phyloP scores from a whole-genome alignment of 2,329 filamentous ascomycete genomes.

The Xylariaceae sp. region DNA sequence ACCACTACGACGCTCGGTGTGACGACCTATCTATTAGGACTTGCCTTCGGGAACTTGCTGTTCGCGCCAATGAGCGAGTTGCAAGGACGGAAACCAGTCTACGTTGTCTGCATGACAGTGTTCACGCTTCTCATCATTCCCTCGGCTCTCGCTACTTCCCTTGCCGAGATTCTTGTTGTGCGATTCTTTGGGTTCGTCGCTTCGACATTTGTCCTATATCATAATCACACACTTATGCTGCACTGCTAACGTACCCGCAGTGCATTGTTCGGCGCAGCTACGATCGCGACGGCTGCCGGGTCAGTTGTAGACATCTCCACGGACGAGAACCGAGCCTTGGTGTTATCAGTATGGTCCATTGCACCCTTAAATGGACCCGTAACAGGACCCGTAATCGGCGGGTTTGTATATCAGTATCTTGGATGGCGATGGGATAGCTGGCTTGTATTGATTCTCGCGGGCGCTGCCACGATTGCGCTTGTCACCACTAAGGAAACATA shows the following conservation, averaged over 20 bases:
- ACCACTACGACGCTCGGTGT: constrained; percentile 71
- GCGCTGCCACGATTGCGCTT: constrained; percentile 58
- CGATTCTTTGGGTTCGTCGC: constrained; percentile 65
- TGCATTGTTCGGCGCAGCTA: constrained; percentile 71
- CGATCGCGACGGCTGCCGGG: constrained; percentile 81
- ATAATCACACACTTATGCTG: background rate
- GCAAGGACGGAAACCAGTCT: constrained; percentile 67
- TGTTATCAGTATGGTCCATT: constrained; percentile 79
- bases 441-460: constrained; percentile 72
- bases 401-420: constrained; percentile 72
- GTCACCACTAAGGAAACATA: constrained; percentile 71
- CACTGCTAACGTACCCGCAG: constrained; percentile 31
- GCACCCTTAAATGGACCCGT: constrained; percentile 71
- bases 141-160: constrained; percentile 64
- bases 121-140: constrained; percentile 72
- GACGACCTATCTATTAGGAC: constrained; percentile 74
- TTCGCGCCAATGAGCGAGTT: constrained; percentile 73
- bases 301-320: constrained; percentile 80
- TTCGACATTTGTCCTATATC: background rate
- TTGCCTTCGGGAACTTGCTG: constrained; percentile 69
- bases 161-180: constrained; percentile 66
- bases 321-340: constrained; percentile 76
- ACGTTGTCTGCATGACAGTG: constrained; percentile 60
- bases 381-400: constrained; percentile 71
- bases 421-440: constrained; percentile 90